Evolutionary conservation across 2,329 filamentous ascomycete species (phyloP).

Genomic region (Pyrenochaeta sp.): DNA sequence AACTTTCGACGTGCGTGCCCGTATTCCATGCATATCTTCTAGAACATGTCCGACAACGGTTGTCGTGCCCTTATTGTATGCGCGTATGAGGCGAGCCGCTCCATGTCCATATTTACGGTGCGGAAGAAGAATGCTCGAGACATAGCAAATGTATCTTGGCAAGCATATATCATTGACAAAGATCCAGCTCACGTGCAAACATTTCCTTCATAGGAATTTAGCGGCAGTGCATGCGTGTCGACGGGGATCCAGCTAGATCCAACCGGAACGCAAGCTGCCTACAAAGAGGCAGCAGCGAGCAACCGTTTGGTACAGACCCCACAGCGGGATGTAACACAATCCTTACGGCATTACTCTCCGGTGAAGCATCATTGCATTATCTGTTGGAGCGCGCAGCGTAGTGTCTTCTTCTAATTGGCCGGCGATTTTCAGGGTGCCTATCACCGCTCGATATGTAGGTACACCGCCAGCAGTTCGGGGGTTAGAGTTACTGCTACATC

Average conservation of each 20-base stretch:
- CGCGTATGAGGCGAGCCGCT: background rate
- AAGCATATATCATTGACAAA: constrained; percentile 12
- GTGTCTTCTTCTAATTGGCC: constrained; percentile 20
- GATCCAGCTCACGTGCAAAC: constrained; percentile 31
- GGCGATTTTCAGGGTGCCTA: constrained; percentile 6
- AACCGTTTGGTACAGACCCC: constrained; percentile 23
- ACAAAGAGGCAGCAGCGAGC: constrained; percentile 25
- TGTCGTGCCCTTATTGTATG: background rate
- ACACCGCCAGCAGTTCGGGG: constrained; percentile 23
- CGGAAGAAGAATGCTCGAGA: background rate
- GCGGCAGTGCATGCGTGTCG: constrained; percentile 9
- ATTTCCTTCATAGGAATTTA: constrained; percentile 9
- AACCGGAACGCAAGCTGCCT: constrained; percentile 22
- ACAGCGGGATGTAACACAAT: constrained; percentile 34
- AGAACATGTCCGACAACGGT: constrained; percentile 14
- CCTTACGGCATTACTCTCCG: constrained; percentile 29
- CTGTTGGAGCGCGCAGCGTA: background rate
- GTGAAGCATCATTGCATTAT: constrained; percentile 30
- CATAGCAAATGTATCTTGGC: background rate
- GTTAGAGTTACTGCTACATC: constrained; percentile 1
- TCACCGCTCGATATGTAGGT: constrained; percentile 25
- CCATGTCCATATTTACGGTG: background rate
- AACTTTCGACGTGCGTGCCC: constrained; percentile 22
- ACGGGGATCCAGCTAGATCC: constrained; percentile 9
- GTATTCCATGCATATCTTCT: constrained; percentile 31